Conservation (phyloP, 257 asterid species). For the Przewalskia tangutica region DNA sequence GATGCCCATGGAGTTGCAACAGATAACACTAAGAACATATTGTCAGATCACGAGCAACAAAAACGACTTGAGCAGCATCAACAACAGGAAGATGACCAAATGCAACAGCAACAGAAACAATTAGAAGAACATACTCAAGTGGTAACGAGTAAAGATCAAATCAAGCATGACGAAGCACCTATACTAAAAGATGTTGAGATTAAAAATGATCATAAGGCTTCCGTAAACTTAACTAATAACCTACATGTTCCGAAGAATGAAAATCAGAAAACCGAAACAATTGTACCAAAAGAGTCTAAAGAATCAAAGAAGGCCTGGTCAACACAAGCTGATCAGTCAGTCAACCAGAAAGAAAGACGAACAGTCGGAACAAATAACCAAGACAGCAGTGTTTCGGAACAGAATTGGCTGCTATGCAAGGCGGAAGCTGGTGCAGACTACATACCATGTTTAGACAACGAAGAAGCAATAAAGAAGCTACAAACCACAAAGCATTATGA, state of each 20-base stretch:
- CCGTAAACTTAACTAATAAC: constrained; percentile 8
- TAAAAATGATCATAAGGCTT: not conserved
- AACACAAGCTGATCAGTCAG: constrained; percentile 72
- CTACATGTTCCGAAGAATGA: constrained; percentile 3
- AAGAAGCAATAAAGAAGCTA: constrained; percentile 46
- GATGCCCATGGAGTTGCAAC: constrained; percentile 4
- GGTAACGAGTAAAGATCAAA: constrained; percentile 43
- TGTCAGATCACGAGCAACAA: constrained; percentile 55
- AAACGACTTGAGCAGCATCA: constrained; percentile 51
- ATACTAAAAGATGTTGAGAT: not conserved
- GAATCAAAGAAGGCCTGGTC: constrained; percentile 59
- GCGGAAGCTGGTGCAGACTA: constrained; percentile 64
- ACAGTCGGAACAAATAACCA: constrained; percentile 27
- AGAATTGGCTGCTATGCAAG: constrained; percentile 60
- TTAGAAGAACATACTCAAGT: constrained; percentile 30
- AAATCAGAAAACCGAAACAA: constrained; percentile 5
- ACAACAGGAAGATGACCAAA: constrained; percentile 43
- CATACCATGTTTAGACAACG: constrained; percentile 88
- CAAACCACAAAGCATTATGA: constrained; percentile 44
- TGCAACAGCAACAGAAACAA: constrained; percentile 20
- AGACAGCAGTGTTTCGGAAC: constrained; percentile 14
- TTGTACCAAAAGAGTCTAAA: constrained; percentile 42
- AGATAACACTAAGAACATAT: constrained; percentile 18
- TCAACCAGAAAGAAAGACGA: constrained; percentile 61
- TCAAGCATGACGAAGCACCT: constrained; percentile 45